These are phyloP conservation scores for Coleophoma cylindrospora DNA, from an alignment of 2,329 filamentous ascomycete genomes.

Conservation along the genomic window DNA sequence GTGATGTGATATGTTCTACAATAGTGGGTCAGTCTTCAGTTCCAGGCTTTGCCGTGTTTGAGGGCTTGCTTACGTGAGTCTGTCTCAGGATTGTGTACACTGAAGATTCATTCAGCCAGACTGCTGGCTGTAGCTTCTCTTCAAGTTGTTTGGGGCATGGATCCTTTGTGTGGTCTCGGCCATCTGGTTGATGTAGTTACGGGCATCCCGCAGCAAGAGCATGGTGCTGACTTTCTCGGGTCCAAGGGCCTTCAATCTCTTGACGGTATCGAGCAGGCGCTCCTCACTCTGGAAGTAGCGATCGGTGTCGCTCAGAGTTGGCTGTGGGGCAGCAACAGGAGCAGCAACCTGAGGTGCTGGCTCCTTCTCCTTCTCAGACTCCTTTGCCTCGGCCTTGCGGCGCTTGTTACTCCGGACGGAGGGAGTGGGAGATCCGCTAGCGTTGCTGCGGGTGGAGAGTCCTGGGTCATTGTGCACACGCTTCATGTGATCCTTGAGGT, in stretches of 20 bases:
- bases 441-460: conserved; percentile 17
- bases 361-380: conserved; percentile 19
- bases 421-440: conserved; percentile 19
- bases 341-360: too few relatives aligned
- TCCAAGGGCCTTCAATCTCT: conserved; percentile 16
- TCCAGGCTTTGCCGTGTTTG: too few relatives aligned
- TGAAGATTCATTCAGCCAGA: conserved; percentile 17
- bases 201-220: conserved; percentile 16
- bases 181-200: conserved; percentile 24
- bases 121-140: conserved; percentile 12
- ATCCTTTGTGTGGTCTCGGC: conserved; percentile 20
- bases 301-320: conserved; percentile 21
- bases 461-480: conserved; percentile 66
- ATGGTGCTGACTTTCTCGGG: conserved; percentile 19
- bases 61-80: too few relatives aligned
- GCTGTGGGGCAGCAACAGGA: conserved; percentile 14
- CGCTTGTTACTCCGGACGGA: conserved; percentile 21
- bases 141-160: conserved; percentile 12
- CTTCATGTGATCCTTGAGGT: conserved; percentile 95
- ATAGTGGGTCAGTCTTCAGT: too few relatives aligned
- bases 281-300: conserved; percentile 21
- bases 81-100: too few relatives aligned
- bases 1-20: too few relatives aligned
- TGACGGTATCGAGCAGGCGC: conserved; percentile 18
- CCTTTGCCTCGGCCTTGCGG: conserved; percentile 23